These are phyloP conservation scores for Sequoia sempervirens DNA, from an alignment of 75 land plant genomes.

Conservation along the genomic window DNA sequence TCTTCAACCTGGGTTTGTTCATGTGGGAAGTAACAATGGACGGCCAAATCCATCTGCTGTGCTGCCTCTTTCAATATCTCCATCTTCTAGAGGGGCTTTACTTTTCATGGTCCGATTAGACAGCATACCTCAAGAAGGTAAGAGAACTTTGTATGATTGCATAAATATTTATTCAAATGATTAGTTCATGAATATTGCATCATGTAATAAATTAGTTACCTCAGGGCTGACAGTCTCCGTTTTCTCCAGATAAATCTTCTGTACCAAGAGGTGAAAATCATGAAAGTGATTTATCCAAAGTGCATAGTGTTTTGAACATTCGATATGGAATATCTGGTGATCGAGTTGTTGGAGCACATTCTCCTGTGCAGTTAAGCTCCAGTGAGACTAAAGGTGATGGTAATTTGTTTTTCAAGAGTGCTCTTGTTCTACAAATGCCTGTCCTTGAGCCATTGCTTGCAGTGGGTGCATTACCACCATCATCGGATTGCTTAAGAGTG, in stretches of 20 bases:
- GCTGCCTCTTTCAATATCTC: conserved; percentile 73
- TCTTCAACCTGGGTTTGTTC: conserved; percentile 85
- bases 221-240: neutral
- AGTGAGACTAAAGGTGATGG: conserved; percentile 17
- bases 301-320: conserved; percentile 56
- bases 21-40: conserved; percentile 42
- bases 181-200: neutral
- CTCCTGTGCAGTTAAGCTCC: conserved; percentile 31
- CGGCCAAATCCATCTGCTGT: conserved; percentile 58
- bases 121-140: conserved; percentile 35
- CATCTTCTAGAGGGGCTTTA: conserved; percentile 70
- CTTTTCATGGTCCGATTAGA: conserved; percentile 57
- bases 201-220: neutral
- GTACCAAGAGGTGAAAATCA: neutral
- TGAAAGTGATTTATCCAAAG: neutral
- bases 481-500: conserved; percentile 65
- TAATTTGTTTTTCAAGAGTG: conserved; percentile 51
- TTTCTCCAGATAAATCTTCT: neutral
- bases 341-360: conserved; percentile 70
- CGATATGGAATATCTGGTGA: conserved; percentile 69
- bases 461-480: conserved; percentile 86
- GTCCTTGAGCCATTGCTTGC: conserved; percentile 82
- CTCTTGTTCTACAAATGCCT: conserved; percentile 71
- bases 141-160: neutral
- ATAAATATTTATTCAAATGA: neutral